Base-by-base conservation (phyloP, 148 eudicot species). In the Fagopyrum tataricum region DNA sequence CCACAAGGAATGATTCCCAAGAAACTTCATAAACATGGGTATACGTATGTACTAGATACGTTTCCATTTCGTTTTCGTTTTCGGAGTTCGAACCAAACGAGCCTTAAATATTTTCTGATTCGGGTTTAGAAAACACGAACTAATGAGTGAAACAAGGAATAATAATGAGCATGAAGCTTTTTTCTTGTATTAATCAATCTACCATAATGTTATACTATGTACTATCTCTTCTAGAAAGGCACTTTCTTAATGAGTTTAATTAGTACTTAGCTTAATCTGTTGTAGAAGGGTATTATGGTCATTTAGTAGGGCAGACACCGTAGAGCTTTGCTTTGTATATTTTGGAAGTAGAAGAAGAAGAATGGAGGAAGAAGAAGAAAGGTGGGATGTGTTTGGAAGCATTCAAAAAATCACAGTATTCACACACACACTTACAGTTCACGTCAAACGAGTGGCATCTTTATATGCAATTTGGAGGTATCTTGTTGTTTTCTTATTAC, bases 381-480 rank as follows among this genome's bases (percentile, higher is more conserved):
- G 26, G 52, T 70, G 23, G 18, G 44, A 39, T 61, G 5, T 18
- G 49, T 70, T 70, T 70, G 48, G 72, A 31, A 70, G 51, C 26
- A 44, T 47, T 46, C 55, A 71, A 31, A 47, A 44, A 24, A 6
- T 24, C 18, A 46, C 31, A 71, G 15, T 47, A 23, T 9, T 47
- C 41, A 64, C 18, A 64, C 15, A 4, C n/a, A 64, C 20, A 37
- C 6, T 39, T 64, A 12, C 43, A 37, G 20, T 46, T 71, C 55
- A 71, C 73, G 73, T 71, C 73, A 71, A 71, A 71, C 55, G 73
- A 49, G 44, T 72, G 74, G 74, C 61, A 40, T 72, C 74, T 72
- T 72, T 72, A 31, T 72, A 51, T 17, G 74, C 51, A 71, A 10
- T 72, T 72, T 72, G 74, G 58, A 72, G 66, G 44, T 72, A 51